A percentile compares a stretch with the other conserved stretches of the same genome.
These are phyloP conservation scores for Cyanidium caldarium DNA, from an alignment of 23 red algal species.

Conservation along the genomic window DNA sequence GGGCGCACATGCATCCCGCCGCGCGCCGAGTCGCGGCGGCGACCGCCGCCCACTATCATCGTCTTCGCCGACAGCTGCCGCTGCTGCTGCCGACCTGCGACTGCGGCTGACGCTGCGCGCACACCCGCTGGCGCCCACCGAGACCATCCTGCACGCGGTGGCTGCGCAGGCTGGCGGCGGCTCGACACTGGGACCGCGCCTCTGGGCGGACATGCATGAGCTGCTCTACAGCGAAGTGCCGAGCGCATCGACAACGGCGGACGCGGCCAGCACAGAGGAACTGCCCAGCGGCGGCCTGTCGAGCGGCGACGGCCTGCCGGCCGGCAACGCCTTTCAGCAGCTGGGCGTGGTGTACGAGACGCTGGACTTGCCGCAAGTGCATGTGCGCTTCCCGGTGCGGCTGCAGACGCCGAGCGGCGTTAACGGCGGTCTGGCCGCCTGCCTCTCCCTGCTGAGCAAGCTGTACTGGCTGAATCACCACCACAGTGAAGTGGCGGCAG, in stretches of 20 bases:
- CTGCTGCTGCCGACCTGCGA: too few species aligned
- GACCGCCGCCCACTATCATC: not conserved
- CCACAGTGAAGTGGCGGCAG: not conserved
- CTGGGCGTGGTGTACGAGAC: not conserved
- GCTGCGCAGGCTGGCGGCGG: not conserved
- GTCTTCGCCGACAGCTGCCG: too few species aligned
- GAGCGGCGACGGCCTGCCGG: not conserved
- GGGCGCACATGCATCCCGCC: not conserved
- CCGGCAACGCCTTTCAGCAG: not conserved
- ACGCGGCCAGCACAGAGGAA: not conserved
- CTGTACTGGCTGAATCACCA: constrained; percentile 3
- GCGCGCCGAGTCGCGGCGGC: not conserved
- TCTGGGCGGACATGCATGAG: constrained; percentile 64
- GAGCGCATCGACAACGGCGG: not conserved
- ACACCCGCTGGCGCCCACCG: constrained; percentile 17
- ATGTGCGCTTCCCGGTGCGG: not conserved
- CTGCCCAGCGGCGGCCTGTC: not conserved
- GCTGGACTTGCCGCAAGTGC: not conserved
- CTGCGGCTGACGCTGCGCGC: constrained; percentile 40
- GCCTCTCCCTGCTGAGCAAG: not conserved
- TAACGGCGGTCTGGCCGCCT: not conserved
- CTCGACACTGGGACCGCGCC: constrained; percentile 8
- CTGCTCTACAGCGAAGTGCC: constrained; percentile 18
- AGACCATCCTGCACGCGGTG: constrained; percentile 53
- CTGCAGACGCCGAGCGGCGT: not conserved